These are phyloP conservation scores for Skeletonema menzelii DNA, from an alignment of 108 stramenopile genomes.

Conservation along the genomic window DNA sequence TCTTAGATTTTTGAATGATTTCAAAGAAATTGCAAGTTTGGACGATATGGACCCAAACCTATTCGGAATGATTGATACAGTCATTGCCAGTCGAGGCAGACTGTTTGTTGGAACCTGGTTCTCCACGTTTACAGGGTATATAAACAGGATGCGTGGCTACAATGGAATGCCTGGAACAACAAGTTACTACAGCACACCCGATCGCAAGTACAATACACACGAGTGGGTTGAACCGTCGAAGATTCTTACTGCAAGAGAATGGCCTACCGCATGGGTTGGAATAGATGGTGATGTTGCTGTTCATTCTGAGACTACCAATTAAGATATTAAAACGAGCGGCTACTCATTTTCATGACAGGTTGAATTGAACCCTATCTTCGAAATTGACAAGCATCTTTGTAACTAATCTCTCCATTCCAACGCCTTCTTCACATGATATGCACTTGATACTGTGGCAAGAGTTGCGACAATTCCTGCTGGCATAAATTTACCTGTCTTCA, in stretches of 20 bases:
- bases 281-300: slow-evolving; percentile 70
- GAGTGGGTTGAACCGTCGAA: slow-evolving; percentile 55
- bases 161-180: slow-evolving; percentile 72
- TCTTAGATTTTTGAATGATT: slow-evolving; percentile 80
- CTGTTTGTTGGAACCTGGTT: slow-evolving; percentile 92
- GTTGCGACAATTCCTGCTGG: slow-evolving; percentile 55
- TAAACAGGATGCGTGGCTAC: slow-evolving; percentile 84
- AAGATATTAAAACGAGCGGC: no score
- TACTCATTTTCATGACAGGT: no score
- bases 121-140: slow-evolving; percentile 93
- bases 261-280: slow-evolving; percentile 68
- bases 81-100: slow-evolving; percentile 86
- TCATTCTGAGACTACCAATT: slow-evolving; percentile 32
- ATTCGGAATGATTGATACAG: slow-evolving; percentile 92
- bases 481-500: slow-evolving; percentile 78
- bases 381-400: no score
- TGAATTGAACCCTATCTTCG: no score
- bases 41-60: slow-evolving; percentile 81
- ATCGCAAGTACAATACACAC: slow-evolving; percentile 55
- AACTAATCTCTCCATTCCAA: slow-evolving; percentile 43
- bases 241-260: slow-evolving; percentile 38
- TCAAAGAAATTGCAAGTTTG: slow-evolving; percentile 58
- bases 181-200: slow-evolving; percentile 62
- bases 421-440: slow-evolving; percentile 46
- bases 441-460: slow-evolving; percentile 24